Conservation (phyloP, 2,329 filamentous ascomycete genomes). For the Cercospora zeina region DNA sequence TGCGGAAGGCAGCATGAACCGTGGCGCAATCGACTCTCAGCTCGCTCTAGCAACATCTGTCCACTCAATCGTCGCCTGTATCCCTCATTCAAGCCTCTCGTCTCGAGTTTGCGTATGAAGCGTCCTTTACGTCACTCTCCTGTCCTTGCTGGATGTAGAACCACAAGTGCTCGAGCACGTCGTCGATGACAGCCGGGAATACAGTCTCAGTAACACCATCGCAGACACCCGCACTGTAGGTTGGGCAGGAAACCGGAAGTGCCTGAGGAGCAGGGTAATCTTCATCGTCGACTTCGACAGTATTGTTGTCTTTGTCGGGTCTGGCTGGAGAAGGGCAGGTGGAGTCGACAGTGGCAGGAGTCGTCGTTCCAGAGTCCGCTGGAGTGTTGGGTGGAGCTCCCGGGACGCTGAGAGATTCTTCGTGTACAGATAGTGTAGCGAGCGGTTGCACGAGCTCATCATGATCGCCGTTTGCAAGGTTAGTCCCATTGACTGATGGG, state of each 20-base stretch:
- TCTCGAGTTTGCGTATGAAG: background rate
- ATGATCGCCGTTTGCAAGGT: background rate
- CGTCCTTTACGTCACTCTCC: conserved; percentile 1
- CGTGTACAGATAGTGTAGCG: background rate
- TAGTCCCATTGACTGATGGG: background rate
- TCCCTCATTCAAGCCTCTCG: conserved; percentile 4
- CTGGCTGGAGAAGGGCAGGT: background rate
- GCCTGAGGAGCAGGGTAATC: conserved; percentile 1
- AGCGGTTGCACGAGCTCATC: background rate
- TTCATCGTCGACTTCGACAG: background rate
- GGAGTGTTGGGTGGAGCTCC: background rate
- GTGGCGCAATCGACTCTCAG: too few species aligned
- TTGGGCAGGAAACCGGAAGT: conserved; percentile 20
- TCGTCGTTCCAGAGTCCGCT: conserved; percentile 1
- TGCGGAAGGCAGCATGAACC: background rate
- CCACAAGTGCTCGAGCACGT: conserved; percentile 27
- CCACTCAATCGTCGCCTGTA: background rate
- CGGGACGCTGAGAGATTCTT: background rate
- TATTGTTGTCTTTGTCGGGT: conserved; percentile 1
- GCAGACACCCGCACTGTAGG: conserved; percentile 26
- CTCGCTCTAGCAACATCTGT: background rate
- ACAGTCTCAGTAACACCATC: conserved; percentile 25
- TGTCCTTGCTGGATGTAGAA: conserved; percentile 9
- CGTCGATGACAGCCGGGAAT: conserved; percentile 25
- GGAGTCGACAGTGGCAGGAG: background rate